A percentile compares a stretch with the other conserved stretches of the same genome.
Conservation (phyloP, 495 filamentous ascomycete species). For the Chaetomium fimeti region DNA sequence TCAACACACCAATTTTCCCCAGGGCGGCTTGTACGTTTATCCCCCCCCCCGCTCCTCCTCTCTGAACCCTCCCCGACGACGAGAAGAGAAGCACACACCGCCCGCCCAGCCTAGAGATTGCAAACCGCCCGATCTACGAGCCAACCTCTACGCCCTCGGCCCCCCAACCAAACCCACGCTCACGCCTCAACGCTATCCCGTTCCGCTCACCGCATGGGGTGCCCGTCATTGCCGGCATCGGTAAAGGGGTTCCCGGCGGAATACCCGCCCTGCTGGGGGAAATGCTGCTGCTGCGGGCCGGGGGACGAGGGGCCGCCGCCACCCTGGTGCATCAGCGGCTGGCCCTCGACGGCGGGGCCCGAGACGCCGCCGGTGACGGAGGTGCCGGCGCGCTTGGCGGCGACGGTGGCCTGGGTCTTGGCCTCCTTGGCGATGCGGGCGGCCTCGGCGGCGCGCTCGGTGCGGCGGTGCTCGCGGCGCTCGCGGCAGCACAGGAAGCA, state of each 20-base stretch:
- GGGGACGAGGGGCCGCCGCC: neutral
- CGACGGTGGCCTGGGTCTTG: constrained; percentile 28
- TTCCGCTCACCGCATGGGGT: constrained; percentile 20
- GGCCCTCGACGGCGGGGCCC: constrained; percentile 57
- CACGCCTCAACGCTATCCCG: neutral
- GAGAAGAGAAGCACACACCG: neutral
- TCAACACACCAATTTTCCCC: neutral
- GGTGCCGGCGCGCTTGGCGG: constrained; percentile 41
- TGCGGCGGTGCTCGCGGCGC: constrained; percentile 34
- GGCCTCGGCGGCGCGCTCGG: constrained; percentile 36
- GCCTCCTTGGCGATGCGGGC: constrained; percentile 41
- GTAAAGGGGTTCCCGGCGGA: constrained; percentile 28
- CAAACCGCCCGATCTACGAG: neutral
- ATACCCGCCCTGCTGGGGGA: constrained; percentile 19
- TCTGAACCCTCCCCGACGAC: neutral
- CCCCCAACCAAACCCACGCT: neutral
- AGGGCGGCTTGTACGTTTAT: neutral
- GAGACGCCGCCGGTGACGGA: constrained; percentile 69
- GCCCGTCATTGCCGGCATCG: constrained; percentile 21
- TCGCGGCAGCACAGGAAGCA: constrained; percentile 46
- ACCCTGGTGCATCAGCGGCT: constrained; percentile 37
- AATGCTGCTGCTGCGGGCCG: constrained; percentile 8
- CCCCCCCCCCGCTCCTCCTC: neutral
- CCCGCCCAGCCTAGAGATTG: neutral
- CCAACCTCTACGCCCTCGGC: neutral